Conservation (phyloP, 179 eudicot genomes). For the Beta corolliflora region DNA sequence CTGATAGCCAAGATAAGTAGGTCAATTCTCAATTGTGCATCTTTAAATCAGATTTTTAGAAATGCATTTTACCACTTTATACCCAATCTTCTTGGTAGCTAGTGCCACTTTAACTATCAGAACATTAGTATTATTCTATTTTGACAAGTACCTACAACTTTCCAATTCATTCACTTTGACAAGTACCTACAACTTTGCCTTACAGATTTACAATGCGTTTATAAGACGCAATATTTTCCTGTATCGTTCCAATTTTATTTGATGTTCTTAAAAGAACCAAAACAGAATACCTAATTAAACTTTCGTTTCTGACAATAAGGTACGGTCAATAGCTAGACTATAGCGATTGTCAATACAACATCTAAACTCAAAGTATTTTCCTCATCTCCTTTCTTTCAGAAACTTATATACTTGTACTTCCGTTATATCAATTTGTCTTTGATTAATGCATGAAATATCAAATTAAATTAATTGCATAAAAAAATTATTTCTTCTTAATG, state of each 20-base stretch:
- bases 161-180: neutral
- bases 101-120: slow-evolving; percentile 1
- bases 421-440: neutral
- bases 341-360: neutral
- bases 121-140: neutral
- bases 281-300: neutral
- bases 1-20: neutral
- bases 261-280: neutral
- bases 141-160: neutral
- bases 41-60: neutral
- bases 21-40: neutral
- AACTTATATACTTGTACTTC: neutral
- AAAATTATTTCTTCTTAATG: neutral
- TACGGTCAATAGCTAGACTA: neutral
- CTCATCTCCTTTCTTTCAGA: neutral
- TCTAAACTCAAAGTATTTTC: neutral
- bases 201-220: neutral
- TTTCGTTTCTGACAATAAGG: too few species aligned
- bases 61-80: slow-evolving; percentile 1
- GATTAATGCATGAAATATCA: neutral
- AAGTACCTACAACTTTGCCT: neutral
- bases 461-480: neutral
- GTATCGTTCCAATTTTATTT: neutral
- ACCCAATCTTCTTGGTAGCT: slow-evolving; percentile 1
- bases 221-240: neutral